Evolutionary conservation across 1,284 basidiomycete species (phyloP), one percentile per base, ranked within the genome.

Genomic region (Moniliella sp.): DNA sequence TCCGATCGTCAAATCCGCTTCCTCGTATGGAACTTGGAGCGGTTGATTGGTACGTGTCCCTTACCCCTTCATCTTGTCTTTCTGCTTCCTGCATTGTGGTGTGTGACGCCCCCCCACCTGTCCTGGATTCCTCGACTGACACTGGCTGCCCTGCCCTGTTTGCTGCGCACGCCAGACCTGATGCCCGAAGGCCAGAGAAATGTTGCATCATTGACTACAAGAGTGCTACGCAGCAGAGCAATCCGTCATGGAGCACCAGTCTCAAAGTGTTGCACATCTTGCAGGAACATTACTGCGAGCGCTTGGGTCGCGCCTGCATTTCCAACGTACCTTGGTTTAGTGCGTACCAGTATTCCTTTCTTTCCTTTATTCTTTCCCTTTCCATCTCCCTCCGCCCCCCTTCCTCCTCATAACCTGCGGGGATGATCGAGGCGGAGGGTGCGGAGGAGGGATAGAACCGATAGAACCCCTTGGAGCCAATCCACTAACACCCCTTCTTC

Each of bases 221-320:
- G 17, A 37, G 36, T 9, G 43, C 50, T 5, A 46, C 39, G 1
- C 26, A 39, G 11, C 36, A 41, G n/a, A 40, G 42, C 21, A 52
- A 46, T 27, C 54, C 54, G 19, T 40, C 38, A 18, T 34, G 56
- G 14, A 33, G 36, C 7, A 46, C 39, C 12, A 45, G 44, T 2
- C 36, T 45, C 3, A 18, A 39, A 10, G 49, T 49, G 21, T 48
- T 45, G 18, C 66, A 70, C 39, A 83, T 91, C 43, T 67, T 91
- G 23, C 83, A 88, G 61, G 73, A 81, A 43, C 81, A 88, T 61
- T 91, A 91, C 50, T 76, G 78, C 18, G 82, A 86, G 63, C 76
- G 78, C 3, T 70, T 88, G 17, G 83, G 82, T 13, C 70, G 78
- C 12, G 82, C 79, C 9, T 67, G 86, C 25, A 74, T 86, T 23